Base-by-base conservation (phyloP, 1,139 yeast species). In the Martiniozyma asiatica region DNA sequence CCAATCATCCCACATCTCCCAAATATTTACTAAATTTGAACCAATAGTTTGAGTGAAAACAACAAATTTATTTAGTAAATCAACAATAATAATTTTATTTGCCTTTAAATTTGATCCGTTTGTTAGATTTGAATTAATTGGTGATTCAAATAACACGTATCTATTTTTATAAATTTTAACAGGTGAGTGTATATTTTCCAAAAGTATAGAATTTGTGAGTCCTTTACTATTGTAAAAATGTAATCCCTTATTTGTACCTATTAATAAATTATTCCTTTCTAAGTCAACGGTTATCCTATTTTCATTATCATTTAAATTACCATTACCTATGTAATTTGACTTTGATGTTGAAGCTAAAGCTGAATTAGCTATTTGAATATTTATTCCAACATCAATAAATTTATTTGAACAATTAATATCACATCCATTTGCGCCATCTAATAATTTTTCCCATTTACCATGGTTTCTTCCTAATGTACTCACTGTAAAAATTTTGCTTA, bases 401-500 rank as follows among this genome's bases (percentile, higher is more conserved):
- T n/a, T n/a, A 26, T 36, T 69, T 24, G 69, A 61, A 45, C 95
- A 84, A 28, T 77, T 69, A 33, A 84, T 56, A 38, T 75, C 81
- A 1, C 81, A 79, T 1, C 97, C 97, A 8, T 58, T 49, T 22
- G 56, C 53, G 14, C 63, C 63, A 20, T 85, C 87, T 20, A 89
- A 57, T 1, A 79, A 50, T 14, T 65, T 57, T 22, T 72, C 73
- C 0, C 84, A 77, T 35, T 69, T 68, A 0, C 87, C 80, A 35
- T 71, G 74, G 48, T 80, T 79, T 41, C 82, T 63, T 1, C 94
- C 94, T 1, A 76, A 66, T 1, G 95, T 84, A 6, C 76, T 64
- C n/a, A 84, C 72, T 0, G 87, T 69, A 31, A 84, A 51, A 1
- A 85, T 65, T 41, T 68, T 74, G 16, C 78, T 69, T 0, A 93